Conservation (phyloP, 129 eudicot genomes). For the Saussurea involucrata region DNA sequence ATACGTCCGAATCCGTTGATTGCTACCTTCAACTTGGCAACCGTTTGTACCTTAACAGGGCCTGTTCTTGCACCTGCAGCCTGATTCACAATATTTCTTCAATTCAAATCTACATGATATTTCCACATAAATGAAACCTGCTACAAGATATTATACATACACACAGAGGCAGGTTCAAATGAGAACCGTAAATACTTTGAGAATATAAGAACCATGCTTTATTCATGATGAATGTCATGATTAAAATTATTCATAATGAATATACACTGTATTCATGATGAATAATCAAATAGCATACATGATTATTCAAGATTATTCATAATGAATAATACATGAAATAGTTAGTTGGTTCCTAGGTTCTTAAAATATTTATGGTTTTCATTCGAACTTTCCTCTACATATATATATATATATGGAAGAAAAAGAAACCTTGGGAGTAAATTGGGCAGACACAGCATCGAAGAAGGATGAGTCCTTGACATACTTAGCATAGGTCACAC, state of each 20-base stretch:
- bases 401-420: neutral
- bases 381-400: neutral
- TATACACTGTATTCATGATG: neutral
- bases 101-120: neutral
- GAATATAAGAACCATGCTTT: neutral
- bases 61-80: constrained; percentile 47
- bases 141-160: neutral
- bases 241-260: neutral
- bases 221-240: neutral
- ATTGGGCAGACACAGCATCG: constrained; percentile 70
- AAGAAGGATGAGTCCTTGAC: constrained; percentile 63
- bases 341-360: neutral
- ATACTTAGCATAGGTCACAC: constrained; percentile 51
- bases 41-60: constrained; percentile 55
- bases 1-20: constrained; percentile 98
- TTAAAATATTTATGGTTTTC: neutral
- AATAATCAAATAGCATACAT: neutral
- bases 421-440: constrained; percentile 56
- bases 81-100: constrained; percentile 22
- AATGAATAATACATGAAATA: neutral
- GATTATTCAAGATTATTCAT: neutral
- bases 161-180: neutral
- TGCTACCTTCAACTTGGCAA: constrained; percentile 94
- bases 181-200: neutral
- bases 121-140: neutral